Base-by-base conservation (phyloP, 768 basidiomycete genomes). In the Kockovaella imperatae region DNA sequence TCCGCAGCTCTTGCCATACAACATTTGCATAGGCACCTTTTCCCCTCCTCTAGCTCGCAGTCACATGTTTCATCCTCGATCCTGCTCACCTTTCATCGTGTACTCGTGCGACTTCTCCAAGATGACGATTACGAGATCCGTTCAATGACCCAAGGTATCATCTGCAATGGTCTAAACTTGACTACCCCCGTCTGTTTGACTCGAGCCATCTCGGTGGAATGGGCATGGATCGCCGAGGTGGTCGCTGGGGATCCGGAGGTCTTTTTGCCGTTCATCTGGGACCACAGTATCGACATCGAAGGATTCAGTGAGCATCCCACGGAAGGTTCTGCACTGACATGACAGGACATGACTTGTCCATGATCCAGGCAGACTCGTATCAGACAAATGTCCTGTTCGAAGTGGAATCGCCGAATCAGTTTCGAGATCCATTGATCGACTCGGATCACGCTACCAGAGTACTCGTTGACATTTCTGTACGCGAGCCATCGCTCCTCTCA, bases 121-220 rank as follows among this genome's bases (percentile, higher is more conserved):
- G 68, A 69, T 38, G 68, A 69, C 44, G 65, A 69, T 40, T 64
- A 64, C 20, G 62, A 60, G 18, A 54, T 69, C 29, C 58, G 65
- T 21, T n/a, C 34, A 10, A 53, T 45, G 4, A 54, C 62, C 1
- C 39, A 47, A 10, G 42, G 35, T 1, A 58, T 69, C 31, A 46
- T 69, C 15, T n/a, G 30, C 11, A 31, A 10, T 20, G 64, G 42
- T 5, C 24, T 60, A 25, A 43, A 45, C 1, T 2, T 34, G 10
- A 17, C 35, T 11, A 42, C 45, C 18, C 30, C 40, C 7, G 18
- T 59, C 11, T 50, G 50, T n/a, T 60, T 57, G 17, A 45, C 45
- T 5, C 45, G 45, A 32, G 61, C 65, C 3, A 32, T 60, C 15
- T 47, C 49, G 23, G 18, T 50, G 3, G 61, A 52, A 51, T 69